Evolutionary conservation across 2,329 filamentous ascomycete species (phyloP), one percentile per base, ranked within the genome.

Genomic region (Trichoderma asperellum): DNA sequence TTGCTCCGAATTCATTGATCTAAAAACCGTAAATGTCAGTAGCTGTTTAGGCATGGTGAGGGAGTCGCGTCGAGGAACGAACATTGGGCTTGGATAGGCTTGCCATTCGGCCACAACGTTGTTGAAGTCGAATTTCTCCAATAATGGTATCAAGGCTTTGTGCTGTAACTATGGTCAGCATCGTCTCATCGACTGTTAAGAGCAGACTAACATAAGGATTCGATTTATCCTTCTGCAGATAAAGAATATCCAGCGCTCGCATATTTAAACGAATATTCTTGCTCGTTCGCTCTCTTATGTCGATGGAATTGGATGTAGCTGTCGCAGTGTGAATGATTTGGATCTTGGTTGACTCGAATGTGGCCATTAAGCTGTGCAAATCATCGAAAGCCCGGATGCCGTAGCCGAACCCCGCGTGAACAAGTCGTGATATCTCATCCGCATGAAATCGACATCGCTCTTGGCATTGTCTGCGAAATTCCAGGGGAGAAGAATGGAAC

Each of bases 51-150:
- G 16, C 1, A 43, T 18, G 18, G 5, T 32, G 16, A 16, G 7
- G 53, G 14, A 12, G 4, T 0, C 18, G 5, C 11, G 24, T 8
- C n/a, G 47, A 35, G 5, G 2, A 21, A 55, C 63, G 14, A 57
- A 66, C 63, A 66, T 57, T 35, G 63, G 63, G 16, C 53, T 66
- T 47, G 63, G 63, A 34, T 66, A 66, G 35, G 63, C 52, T 57
- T 66, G 63, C 63, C 63, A 66, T 24, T 66, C 63, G n/a, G 63
- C 53, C 29, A 66, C 63, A 7, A 66, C 63, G 29, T 66, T 66
- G n/a, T 27, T 58, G 7, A 66, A 66, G 37, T 58, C 63, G 27
- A 66, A 66, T 37, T 66, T 66, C 16, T 66, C 63, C 21, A 66
- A 32, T 10, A 66, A 29, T 35, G 63, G 63, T 49, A 66, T 21